Evolutionary conservation across 2,329 filamentous ascomycete genomes (phyloP), one percentile per base, ranked within the genome.

Genomic region (Fusarium concolor): DNA sequence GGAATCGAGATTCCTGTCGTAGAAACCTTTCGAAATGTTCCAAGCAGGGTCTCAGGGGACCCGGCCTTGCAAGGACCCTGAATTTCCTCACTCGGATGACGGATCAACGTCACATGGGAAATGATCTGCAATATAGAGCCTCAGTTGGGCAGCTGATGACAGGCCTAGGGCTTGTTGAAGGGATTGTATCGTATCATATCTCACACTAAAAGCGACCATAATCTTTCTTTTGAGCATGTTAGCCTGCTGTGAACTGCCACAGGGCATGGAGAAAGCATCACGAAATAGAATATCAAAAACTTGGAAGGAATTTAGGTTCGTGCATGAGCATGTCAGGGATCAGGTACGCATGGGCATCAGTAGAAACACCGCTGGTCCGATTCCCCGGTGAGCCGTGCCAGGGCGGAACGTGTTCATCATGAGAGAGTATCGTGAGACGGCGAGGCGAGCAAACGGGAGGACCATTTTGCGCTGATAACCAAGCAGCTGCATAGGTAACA

Each of bases 71-170:
- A 29, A 59, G 58, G 66, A 72, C 71, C 68, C 68, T 71, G 56
- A 60, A 65, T 59, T 57, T 56, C 56, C 35, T 53, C 45, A 49
- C 41, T 49, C 12, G 37, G 47, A 39, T 31, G 54, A 55, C 7
- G 33, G 47, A 44, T 31, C 56, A 52, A 71, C 66, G 71, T 73
- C 68, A 72, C 44, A 58, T 33, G 44, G 58, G 54, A 45, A 55
- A 52, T 41, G 68, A 73, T 73, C 68, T 62, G 51, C 71, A 50
- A 58, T 37, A 42, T 38, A 63, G 66, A 66, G 50, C 62, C 56
- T 71, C 59, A 65, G 50, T 58, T 35, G 24, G 45, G 37, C 47
- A 44, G 47, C 50, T 52, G 57, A 63, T 43, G 52, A 41, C 33
- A 38, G 28, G 44, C 15, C 17, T 43, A 11, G 17, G 20, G 50